These are phyloP conservation scores for Apiotrichum akiyoshidainum DNA, from an alignment of 1,284 basidiomycete species.

Conservation along the genomic window DNA sequence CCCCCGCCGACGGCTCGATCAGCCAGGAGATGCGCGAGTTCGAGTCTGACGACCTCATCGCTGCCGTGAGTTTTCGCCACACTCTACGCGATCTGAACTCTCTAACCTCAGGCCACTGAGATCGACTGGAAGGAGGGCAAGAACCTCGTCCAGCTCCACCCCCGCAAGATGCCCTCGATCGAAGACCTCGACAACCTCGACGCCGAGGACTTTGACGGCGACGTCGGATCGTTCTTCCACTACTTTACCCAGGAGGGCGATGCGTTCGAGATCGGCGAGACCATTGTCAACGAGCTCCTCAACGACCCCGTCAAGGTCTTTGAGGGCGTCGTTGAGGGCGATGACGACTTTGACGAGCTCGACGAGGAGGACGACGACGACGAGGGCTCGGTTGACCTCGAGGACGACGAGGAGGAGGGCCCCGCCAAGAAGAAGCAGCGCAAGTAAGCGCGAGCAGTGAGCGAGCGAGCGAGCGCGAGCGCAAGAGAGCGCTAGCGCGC, in stretches of 20 bases:
- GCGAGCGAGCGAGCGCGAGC: too few relatives aligned
- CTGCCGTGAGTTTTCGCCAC: conserved; percentile 26
- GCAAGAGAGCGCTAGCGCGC: too few relatives aligned
- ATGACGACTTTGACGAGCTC: conserved; percentile 27
- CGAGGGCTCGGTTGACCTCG: conserved; percentile 47
- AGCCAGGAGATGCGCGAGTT: conserved; percentile 37
- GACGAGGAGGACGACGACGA: conserved; percentile 43
- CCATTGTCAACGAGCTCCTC: conserved; percentile 34
- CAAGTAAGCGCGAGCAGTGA: not conserved
- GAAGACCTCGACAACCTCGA: conserved; percentile 22
- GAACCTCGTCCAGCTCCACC: conserved; percentile 51
- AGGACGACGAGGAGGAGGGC: conserved; percentile 35
- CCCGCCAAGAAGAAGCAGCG: conserved; percentile 36
- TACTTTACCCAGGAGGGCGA: conserved; percentile 51
- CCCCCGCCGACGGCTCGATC: conserved; percentile 36
- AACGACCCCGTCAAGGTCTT: conserved; percentile 42
- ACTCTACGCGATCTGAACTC: not conserved
- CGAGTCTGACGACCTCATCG: conserved; percentile 29
- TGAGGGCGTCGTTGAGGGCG: conserved; percentile 42
- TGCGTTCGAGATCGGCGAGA: conserved; percentile 23
- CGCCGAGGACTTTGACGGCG: conserved; percentile 42
- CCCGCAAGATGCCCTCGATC: conserved; percentile 34
- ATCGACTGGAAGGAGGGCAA: conserved; percentile 55
- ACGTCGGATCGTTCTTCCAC: conserved; percentile 54
- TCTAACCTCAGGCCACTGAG: conserved; percentile 26